Base-by-base conservation (phyloP, 139 green algal genomes). In the Auxenochlorella protothecoides region DNA sequence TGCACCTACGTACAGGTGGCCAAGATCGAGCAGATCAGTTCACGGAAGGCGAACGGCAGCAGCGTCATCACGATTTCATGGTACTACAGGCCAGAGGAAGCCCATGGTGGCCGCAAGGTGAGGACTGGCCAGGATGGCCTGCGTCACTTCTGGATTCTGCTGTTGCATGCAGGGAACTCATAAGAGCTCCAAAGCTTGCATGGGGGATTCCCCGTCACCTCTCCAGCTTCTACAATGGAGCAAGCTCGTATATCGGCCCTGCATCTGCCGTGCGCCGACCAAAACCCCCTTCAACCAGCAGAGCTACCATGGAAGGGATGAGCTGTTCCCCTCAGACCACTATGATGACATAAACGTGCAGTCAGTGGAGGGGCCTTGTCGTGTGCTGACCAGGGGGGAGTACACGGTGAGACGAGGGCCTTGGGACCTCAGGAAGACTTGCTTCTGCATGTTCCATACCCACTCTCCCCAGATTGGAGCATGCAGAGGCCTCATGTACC, bases 21-120 rank as follows among this genome's bases (percentile, higher is more conserved):
- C n/a, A 71, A 68, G 65, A 78, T 78, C 67, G 56, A 74, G 56
- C 60, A 73, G 5, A 69, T 74, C 10, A 44, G 27, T 44, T 44
- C 27, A 44, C 27, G 27, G 27, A 55, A 53, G 8, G 53, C n/a
- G 16, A 69, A 69, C 59, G 55, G 63, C n/a, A 62, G 27, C 52
- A 15, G 65, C 15, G 44, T 71, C 12, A 61, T 90, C 52, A 65
- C 81, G 53, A 75, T 91, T 53, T 78, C 72, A 6, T 95, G 90
- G 90, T 95, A 87, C 73, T 95, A 94, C 79, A 77, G 88, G 57
- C 89, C 90, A 65, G 87, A 94, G 78, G 89, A 96, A 72, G 78
- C 80, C 0, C 61, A 78, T 5, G 84, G 84, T 3, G 90, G 90
- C 5, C 78, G 90, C 13, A 87, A 91, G 81, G 84, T 85, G 62